These are phyloP conservation scores for Xylaria sp. DNA, from an alignment of 2,329 filamentous ascomycete genomes.

Conservation along the genomic window DNA sequence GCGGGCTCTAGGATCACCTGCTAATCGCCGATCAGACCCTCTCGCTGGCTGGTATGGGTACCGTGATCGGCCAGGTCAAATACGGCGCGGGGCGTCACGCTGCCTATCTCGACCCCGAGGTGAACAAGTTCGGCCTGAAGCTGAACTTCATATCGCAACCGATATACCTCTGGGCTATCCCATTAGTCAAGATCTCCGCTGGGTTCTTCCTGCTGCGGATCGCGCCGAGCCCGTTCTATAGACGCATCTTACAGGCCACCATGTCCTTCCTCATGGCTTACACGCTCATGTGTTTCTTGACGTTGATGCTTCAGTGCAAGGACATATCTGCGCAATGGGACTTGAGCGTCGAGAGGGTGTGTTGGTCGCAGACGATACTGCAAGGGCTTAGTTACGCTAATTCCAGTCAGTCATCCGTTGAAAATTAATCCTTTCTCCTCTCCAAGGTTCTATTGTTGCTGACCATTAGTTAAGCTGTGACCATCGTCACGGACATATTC, in stretches of 20 bases:
- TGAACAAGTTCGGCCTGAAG: slow-evolving; percentile 43
- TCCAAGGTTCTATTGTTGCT: not conserved
- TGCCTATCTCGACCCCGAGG: slow-evolving; percentile 42
- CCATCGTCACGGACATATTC: slow-evolving; percentile 42
- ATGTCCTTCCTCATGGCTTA: slow-evolving; percentile 42
- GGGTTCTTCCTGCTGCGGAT: slow-evolving; percentile 47
- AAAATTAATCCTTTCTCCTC: not conserved
- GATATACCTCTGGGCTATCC: slow-evolving; percentile 46
- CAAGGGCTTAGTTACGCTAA: slow-evolving; percentile 48
- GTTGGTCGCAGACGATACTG: slow-evolving; percentile 45
- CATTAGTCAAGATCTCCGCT: slow-evolving; percentile 47
- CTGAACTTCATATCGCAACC: slow-evolving; percentile 49
- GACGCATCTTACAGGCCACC: slow-evolving; percentile 40
- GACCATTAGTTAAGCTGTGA: slow-evolving; percentile 30
- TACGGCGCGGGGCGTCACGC: slow-evolving; percentile 51
- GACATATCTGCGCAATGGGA: slow-evolving; percentile 52
- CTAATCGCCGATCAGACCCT: slow-evolving; percentile 35
- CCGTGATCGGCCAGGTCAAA: slow-evolving; percentile 45
- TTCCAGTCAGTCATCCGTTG: slow-evolving; percentile 17
- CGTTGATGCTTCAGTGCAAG: slow-evolving; percentile 51
- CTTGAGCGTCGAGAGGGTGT: slow-evolving; percentile 39
- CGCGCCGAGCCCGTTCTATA: slow-evolving; percentile 41
- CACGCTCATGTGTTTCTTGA: slow-evolving; percentile 44
- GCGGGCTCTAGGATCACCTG: not conserved
- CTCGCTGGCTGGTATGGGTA: slow-evolving; percentile 42